These are phyloP conservation scores for Dactylonectria estremocensis DNA, from an alignment of 2,329 filamentous ascomycete genomes.

Conservation along the genomic window DNA sequence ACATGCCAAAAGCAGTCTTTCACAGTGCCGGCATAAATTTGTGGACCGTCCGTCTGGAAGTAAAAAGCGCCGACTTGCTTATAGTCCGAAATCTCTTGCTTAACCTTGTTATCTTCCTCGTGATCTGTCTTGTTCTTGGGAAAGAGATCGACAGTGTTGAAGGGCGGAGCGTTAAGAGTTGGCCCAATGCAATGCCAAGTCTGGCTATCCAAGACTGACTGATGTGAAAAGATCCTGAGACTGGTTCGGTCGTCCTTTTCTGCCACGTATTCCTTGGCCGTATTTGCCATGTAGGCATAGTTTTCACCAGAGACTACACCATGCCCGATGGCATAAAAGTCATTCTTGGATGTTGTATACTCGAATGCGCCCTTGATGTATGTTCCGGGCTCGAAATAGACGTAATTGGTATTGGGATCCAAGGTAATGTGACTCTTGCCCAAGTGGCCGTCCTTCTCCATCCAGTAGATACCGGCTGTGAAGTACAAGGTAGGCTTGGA, in stretches of 20 bases:
- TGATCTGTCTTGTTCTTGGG: not conserved
- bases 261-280: conserved; percentile 47
- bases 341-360: conserved; percentile 43
- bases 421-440: conserved; percentile 43
- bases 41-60: conserved; percentile 55
- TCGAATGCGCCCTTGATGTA: conserved; percentile 57
- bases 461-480: conserved; percentile 52
- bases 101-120: conserved; percentile 29
- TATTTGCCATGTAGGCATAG: conserved; percentile 57
- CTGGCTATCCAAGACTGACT: conserved; percentile 35
- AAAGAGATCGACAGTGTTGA: conserved; percentile 56
- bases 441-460: conserved; percentile 21
- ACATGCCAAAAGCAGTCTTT: conserved; percentile 55
- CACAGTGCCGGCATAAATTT: conserved; percentile 52
- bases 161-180: conserved; percentile 53
- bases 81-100: conserved; percentile 50
- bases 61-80: conserved; percentile 58
- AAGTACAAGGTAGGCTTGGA: conserved; percentile 46
- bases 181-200: conserved; percentile 46
- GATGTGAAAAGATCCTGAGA: conserved; percentile 52
- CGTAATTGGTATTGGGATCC: conserved; percentile 40
- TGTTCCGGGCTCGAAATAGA: conserved; percentile 51
- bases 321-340: conserved; percentile 52
- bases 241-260: conserved; percentile 48
- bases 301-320: conserved; percentile 57